Conservation (phyloP, 495 filamentous ascomycete species). For the Lichina pygmaea region DNA sequence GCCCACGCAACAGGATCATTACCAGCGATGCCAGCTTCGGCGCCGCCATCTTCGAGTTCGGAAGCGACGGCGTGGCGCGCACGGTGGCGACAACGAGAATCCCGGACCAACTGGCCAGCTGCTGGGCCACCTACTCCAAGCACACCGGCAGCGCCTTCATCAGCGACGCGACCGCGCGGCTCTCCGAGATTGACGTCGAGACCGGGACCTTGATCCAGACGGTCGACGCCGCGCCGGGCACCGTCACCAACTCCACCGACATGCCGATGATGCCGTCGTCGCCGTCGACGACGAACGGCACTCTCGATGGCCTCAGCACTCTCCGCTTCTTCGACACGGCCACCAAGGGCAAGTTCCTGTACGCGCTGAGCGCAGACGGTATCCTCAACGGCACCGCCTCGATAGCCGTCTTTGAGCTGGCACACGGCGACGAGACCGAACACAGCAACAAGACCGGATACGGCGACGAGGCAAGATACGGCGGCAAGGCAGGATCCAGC, state of each 20-base stretch:
- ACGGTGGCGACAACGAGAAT: conserved; percentile 11
- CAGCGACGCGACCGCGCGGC: conserved; percentile 19
- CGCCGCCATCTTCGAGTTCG: conserved; percentile 15
- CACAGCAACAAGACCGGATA: no score
- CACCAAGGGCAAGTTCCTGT: conserved; percentile 22
- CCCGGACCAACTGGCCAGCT: conserved; percentile 23
- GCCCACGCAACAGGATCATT: conserved; percentile 13
- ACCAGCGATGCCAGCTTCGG: conserved; percentile 29
- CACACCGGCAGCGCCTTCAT: conserved; percentile 22
- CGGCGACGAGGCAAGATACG: no score
- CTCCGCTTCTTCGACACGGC: conserved; percentile 25
- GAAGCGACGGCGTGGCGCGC: conserved; percentile 1
- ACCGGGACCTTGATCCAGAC: conserved; percentile 16
- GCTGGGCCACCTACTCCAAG: conserved; percentile 21
- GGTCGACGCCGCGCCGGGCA: conserved; percentile 10
- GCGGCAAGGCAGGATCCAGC: no score
- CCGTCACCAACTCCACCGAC: no score
- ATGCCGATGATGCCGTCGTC: no score
- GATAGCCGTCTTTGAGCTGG: background rate
- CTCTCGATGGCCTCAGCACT: conserved; percentile 12
- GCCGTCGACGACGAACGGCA: no score
- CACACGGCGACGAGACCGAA: no score
- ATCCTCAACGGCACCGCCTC: conserved; percentile 6
- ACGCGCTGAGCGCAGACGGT: conserved; percentile 26
- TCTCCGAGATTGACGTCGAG: conserved; percentile 23